Conservation (phyloP, 208 protist species). For the Trypanosoma mega region DNA sequence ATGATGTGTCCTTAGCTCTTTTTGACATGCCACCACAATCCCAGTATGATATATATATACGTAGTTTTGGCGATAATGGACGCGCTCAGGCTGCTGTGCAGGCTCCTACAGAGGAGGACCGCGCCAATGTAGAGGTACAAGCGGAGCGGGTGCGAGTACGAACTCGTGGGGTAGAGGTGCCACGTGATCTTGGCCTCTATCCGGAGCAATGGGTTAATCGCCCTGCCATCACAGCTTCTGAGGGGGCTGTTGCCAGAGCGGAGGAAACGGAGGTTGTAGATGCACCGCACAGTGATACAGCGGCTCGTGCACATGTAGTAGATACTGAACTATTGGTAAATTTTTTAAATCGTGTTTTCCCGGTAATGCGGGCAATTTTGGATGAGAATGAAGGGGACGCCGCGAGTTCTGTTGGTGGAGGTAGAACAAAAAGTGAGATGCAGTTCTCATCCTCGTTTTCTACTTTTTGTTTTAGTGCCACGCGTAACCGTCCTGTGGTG, state of each 20-base stretch:
- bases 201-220: slow-evolving; percentile 58
- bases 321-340: slow-evolving; percentile 47
- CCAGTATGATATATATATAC: slow-evolving; percentile 87
- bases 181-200: slow-evolving; percentile 77
- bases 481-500: slow-evolving; percentile 48
- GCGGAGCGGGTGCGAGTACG: slow-evolving; percentile 53
- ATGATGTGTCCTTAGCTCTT: slow-evolving; percentile 60
- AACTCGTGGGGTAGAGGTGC: slow-evolving; percentile 40
- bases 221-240: slow-evolving; percentile 22
- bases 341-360: slow-evolving; percentile 69
- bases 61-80: slow-evolving; percentile 61
- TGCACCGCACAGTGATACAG: not conserved
- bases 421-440: slow-evolving; percentile 40
- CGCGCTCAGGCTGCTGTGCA: slow-evolving; percentile 54
- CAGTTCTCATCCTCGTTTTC: slow-evolving; percentile 56
- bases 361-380: slow-evolving; percentile 62
- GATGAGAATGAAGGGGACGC: slow-evolving; percentile 56
- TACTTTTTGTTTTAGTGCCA: slow-evolving; percentile 44
- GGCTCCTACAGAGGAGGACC: slow-evolving; percentile 62
- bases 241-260: slow-evolving; percentile 1
- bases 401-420: slow-evolving; percentile 14
- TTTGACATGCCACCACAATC: slow-evolving; percentile 74
- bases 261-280: slow-evolving; percentile 10
- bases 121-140: slow-evolving; percentile 48
- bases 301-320: slow-evolving; percentile 24